Evolutionary conservation across 1,139 yeast genomes (phyloP), one percentile per base, ranked within the genome.

Genomic region (Hemisphaericaspora xylanilytica): DNA sequence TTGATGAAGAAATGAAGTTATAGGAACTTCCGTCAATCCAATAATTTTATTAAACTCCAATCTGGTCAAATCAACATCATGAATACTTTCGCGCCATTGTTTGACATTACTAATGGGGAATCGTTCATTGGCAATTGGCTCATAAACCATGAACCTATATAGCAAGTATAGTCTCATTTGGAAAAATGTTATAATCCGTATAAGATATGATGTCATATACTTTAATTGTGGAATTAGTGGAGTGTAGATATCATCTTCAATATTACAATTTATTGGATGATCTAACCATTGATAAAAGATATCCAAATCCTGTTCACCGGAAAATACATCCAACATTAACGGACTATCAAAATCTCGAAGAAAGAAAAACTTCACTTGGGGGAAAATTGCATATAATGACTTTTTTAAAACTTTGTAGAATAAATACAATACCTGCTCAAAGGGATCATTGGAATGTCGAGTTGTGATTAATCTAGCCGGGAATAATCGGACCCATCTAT

Each of bases 281-380:
- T 53, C 58, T 29, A 58, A 41, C 33, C 52, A 55, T 8, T 47
- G 45, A 30, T 43, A 42, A 42, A 51, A 61, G n/a, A 65, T 56
- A 22, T 58, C 59, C n/a, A 44, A 45, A 37, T 65, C 69, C 28
- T 56, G 47, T 18, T 51, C 48, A 28, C 48, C 46, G n/a, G 48
- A 55, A 42, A 59, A 63, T 3, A 68, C 66, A 41, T 69, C 75
- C 38, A 65, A 48, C 66, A 68, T 67, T 38, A 70, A 56, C 1
- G 75, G 74, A 42, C 66, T 57, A 45, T 68, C 75, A 44, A 70
- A 70, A 50, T 70, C 75, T 27, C 74, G 49, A 7, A 70, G 47
- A 38, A 65, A 69, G 47, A 65, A 67, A 44, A 61, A 70, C 42
- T 65, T 68, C 7, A 67, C 62, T 42, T 70, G 76, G 1, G 76